phyloP scores from a whole-genome alignment of 139 green algal species.

The Chlamydomonas sp. region DNA sequence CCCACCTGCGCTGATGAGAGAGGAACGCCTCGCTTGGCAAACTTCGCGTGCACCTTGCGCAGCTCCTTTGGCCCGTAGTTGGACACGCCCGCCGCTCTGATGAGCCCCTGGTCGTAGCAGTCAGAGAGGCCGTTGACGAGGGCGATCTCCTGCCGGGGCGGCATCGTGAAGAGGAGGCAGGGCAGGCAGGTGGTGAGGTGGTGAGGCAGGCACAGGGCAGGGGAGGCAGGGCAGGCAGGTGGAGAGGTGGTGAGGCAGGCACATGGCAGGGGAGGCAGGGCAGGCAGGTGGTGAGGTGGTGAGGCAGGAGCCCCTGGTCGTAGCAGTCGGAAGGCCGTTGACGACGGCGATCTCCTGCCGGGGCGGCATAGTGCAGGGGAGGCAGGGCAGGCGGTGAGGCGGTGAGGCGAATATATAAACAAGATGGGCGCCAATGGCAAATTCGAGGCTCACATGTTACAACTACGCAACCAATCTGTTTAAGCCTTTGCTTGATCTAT shows the following conservation, averaged over 20 bases:
- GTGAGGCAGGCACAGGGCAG: no score
- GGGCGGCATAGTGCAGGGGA: no score
- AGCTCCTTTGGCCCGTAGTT: conserved; percentile 73
- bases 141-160: conserved; percentile 54
- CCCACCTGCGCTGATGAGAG: conserved; percentile 68
- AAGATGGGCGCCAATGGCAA: no score
- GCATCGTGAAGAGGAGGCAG: background rate
- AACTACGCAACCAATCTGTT: no score
- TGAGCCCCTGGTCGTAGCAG: conserved; percentile 64
- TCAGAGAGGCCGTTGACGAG: conserved; percentile 71
- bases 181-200: background rate
- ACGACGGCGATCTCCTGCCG: no score
- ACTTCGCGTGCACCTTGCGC: conserved; percentile 50
- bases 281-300: background rate
- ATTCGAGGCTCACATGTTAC: no score
- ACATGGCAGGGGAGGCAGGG: background rate
- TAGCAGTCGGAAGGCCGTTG: no score
- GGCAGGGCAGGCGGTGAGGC: no score
- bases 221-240: background rate
- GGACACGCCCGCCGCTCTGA: conserved; percentile 60
- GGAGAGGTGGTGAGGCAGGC: no score
- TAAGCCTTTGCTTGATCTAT: no score
- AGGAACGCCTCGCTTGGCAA: conserved; percentile 63
- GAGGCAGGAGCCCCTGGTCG: no score
- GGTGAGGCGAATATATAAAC: no score